Evolutionary conservation across 2,329 filamentous ascomycete genomes (phyloP).

Genomic region (Elsinoe arachidis): DNA sequence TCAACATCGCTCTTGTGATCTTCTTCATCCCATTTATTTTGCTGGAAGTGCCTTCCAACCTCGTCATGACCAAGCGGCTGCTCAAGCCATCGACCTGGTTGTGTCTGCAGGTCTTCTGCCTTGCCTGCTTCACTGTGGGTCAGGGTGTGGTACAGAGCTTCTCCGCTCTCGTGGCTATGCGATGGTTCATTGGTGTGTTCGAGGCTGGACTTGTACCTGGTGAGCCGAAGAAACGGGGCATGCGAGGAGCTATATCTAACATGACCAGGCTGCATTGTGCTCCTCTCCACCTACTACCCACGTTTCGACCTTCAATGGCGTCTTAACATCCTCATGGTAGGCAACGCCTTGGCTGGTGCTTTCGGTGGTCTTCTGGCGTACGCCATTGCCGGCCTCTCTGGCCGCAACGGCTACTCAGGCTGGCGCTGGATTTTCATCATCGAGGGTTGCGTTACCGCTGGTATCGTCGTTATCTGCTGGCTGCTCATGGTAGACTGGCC

Average conservation of each 20-base stretch:
- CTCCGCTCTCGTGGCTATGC: slow-evolving; percentile 39
- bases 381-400: slow-evolving; percentile 24
- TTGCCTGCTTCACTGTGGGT: slow-evolving; percentile 27
- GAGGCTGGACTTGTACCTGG: slow-evolving; percentile 19
- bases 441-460: slow-evolving; percentile 26
- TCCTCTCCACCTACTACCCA: slow-evolving; percentile 14
- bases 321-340: slow-evolving; percentile 14
- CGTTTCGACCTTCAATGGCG: slow-evolving; percentile 15
- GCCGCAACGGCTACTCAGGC: slow-evolving; percentile 22
- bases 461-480: slow-evolving; percentile 25
- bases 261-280: slow-evolving; percentile 9
- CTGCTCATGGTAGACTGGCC: slow-evolving; percentile 27
- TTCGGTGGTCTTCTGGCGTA: slow-evolving; percentile 23
- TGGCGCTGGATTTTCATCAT: slow-evolving; percentile 28
- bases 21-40: slow-evolving; percentile 39
- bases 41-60: slow-evolving; percentile 38
- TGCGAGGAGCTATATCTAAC: background rate
- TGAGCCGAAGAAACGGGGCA: background rate
- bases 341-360: slow-evolving; percentile 18
- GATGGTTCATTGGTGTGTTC: slow-evolving; percentile 32
- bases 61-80: slow-evolving; percentile 34
- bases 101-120: slow-evolving; percentile 38
- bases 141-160: slow-evolving; percentile 41
- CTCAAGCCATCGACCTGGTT: slow-evolving; percentile 34
- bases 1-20: slow-evolving; percentile 41